Base-by-base conservation (phyloP, 768 basidiomycete genomes). In the Suillus variegatus region DNA sequence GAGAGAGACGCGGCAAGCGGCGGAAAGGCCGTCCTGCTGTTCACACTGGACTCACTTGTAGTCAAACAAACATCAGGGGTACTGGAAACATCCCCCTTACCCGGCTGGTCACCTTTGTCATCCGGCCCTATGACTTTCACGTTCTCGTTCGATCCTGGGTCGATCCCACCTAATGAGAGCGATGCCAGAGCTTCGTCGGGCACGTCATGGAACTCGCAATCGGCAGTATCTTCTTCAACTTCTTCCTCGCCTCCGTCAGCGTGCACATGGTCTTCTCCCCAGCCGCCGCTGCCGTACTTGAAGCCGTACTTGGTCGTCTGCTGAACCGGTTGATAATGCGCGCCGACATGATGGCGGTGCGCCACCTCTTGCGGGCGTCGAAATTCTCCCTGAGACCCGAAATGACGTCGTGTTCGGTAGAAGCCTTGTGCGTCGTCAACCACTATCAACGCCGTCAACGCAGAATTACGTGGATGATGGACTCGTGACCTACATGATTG, bases 381-480 rank as follows among this genome's bases (percentile, higher is more conserved):
- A 97, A 96, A 80, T 95, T 87, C 40, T 93, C 89, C 40, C 91
- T 90, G 58, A 97, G 80, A 13, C 91, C 92, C 13, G 72, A 74
- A 18, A 79, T 82, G 49, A 97, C 83, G 70, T 98, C 94, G 74
- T 91, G 85, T 61, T 95, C 91, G 6, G 81, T 83, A 0, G 88
- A 87, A 0, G 89, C 80, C 20, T 82, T 77, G 72, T 90, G 85
- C 0, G 81, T 84, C 18, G 90, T 91, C 43, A 94, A 78, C 94
- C 93, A 95, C 86, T 91, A 71, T 6, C 61, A 55, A 41, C 61
- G 54, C 40, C 46, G 60, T 13, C 36, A 66, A 51, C 25, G 20
- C 35, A 44, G 54, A 54, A 12, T 38, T 38, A 22, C 13, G 13
- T 16, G 25, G 46, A 52, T 51, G 10, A 9, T 35, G 40, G n/a